Evolutionary conservation across 2,329 filamentous ascomycete species (phyloP), one percentile per base, ranked within the genome.

Genomic region (Sporothrix phasma): DNA sequence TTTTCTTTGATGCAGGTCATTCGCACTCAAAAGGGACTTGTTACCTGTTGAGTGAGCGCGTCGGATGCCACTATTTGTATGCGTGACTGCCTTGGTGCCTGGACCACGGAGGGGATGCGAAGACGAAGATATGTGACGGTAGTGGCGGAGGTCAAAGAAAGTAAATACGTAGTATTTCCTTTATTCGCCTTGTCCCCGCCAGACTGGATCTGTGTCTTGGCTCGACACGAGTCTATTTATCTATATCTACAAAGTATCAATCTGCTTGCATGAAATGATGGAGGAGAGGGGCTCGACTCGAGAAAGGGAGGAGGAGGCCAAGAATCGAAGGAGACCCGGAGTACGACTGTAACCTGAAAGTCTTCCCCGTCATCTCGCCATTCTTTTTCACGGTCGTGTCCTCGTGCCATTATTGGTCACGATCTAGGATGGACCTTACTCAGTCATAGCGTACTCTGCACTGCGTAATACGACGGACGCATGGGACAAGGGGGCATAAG

Each of bases 341-440:
- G 39, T 59, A 39, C 7, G 39, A 29, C 56, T 8, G 24, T 24
- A 24, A 59, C 31, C 46, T 24, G 22, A 4, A 39, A 11, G 39
- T 13, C 19, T n/a, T 45, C 17, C 17, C 19, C 29, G n/a, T 54
- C 49, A 54, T 37, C 29, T 37, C 4, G 19, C 54, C 6, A 1
- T 8, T 10, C 15, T 26, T 43, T 11, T n/a, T 31, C 13, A 3
- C 5, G 3, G 3, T 29, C 24, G 19, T 31, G 34, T 59, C 24
- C 56, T 24, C 31, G 59, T 43, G 47, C 37, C 47, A 62, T 62
- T 62, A 54, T 62, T 62, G 60, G 60, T 24, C 47, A 54, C 47
- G 45, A 24, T 34, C 22, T 41, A 22, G 31, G 46, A 26, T 13
- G n/a, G n/a, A n/a, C n/a, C n/a, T n/a, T n/a, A n/a, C n/a, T n/a